phyloP scores from a whole-genome alignment of 2,329 filamentous ascomycete genomes.

The Ophidiomyces ophidiicola region DNA sequence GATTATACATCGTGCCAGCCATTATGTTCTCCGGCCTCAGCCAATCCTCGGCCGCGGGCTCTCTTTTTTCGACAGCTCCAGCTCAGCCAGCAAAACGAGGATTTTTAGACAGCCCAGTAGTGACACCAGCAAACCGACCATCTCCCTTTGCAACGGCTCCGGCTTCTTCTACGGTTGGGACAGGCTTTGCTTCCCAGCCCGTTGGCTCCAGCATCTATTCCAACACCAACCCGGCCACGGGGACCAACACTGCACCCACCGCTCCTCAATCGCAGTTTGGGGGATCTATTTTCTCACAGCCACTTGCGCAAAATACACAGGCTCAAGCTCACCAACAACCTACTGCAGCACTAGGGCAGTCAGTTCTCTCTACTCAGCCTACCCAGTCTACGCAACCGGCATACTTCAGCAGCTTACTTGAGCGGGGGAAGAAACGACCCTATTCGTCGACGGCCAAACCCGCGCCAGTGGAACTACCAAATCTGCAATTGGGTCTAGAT shows the following conservation, averaged over 20 bases:
- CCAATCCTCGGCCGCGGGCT: constrained; percentile 6
- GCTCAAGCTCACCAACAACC: constrained; percentile 17
- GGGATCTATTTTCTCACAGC: constrained; percentile 21
- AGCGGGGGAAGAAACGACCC: constrained; percentile 54
- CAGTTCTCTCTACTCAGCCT: constrained; percentile 17
- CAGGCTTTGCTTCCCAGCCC: no score
- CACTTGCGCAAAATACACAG: constrained; percentile 17
- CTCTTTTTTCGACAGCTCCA: constrained; percentile 6
- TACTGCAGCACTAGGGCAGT: constrained; percentile 17
- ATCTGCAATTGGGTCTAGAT: constrained; percentile 77
- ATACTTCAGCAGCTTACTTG: constrained; percentile 53
- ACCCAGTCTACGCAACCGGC: constrained; percentile 39
- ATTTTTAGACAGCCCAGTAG: constrained; percentile 11
- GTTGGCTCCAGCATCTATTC: constrained; percentile 11
- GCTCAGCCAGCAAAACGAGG: constrained; percentile 13
- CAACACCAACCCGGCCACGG: constrained; percentile 4
- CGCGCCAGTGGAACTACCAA: constrained; percentile 65
- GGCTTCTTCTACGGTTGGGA: constrained; percentile 15
- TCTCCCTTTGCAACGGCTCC: constrained; percentile 12
- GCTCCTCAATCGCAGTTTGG: constrained; percentile 18
- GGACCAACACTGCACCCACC: not conserved
- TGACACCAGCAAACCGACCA: constrained; percentile 10
- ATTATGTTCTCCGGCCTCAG: constrained; percentile 4
- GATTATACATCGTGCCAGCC: no score
- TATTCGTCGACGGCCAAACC: constrained; percentile 42